Percentiles rank a stretch among this genome's conserved stretches.
Evolutionary conservation across 2,329 filamentous ascomycete species (phyloP).

Genomic region (Ceratocystis variospora): DNA sequence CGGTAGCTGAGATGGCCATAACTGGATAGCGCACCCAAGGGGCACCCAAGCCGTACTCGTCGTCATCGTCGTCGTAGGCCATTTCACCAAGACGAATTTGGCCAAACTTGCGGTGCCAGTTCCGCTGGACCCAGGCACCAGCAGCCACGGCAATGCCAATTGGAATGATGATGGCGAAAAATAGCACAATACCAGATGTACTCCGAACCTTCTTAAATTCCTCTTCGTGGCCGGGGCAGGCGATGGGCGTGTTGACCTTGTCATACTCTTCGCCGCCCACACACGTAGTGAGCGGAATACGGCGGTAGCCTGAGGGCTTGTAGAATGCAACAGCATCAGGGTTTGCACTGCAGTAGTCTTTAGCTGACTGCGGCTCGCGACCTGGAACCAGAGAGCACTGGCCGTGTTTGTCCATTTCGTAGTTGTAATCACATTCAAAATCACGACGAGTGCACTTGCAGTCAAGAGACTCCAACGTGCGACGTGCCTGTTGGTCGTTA

Average conservation of each 20-base stretch:
- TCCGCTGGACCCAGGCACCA: slow-evolving; percentile 74
- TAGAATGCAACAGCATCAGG: slow-evolving; percentile 64
- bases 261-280: slow-evolving; percentile 61
- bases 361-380: slow-evolving; percentile 42
- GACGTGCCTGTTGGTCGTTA: slow-evolving; percentile 59
- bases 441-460: slow-evolving; percentile 75
- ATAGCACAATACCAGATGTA: slow-evolving; percentile 58
- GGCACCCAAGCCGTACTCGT: slow-evolving; percentile 53
- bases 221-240: slow-evolving; percentile 68
- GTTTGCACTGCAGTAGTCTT: slow-evolving; percentile 43
- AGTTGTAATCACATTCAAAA: slow-evolving; percentile 97
- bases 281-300: slow-evolving; percentile 82
- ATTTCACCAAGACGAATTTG: slow-evolving; percentile 76
- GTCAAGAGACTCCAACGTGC: slow-evolving; percentile 59
- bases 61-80: slow-evolving; percentile 66
- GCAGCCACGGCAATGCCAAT: slow-evolving; percentile 54
- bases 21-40: slow-evolving; percentile 75
- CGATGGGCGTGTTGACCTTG: slow-evolving; percentile 41
- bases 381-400: slow-evolving; percentile 67
- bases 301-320: slow-evolving; percentile 75
- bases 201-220: slow-evolving; percentile 63
- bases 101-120: slow-evolving; percentile 83
- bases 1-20: slow-evolving; percentile 51
- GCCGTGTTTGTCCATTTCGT: slow-evolving; percentile 61
- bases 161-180: slow-evolving; percentile 72